Percentiles rank a stretch among this genome's conserved stretches.
These are phyloP conservation scores for Colletotrichum lentis DNA, from an alignment of 2,329 filamentous ascomycete genomes.

Conservation along the genomic window DNA sequence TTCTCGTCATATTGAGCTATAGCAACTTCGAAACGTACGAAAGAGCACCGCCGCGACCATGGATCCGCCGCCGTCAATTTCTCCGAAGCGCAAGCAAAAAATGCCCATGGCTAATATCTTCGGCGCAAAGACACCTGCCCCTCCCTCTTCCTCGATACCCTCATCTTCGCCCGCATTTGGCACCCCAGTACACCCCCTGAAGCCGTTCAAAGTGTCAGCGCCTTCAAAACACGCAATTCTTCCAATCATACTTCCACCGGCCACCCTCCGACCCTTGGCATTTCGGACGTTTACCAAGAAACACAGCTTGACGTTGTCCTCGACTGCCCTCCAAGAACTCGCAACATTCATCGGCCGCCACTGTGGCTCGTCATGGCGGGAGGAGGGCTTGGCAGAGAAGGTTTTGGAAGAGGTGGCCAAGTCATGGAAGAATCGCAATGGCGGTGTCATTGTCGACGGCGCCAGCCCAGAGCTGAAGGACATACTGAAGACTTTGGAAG, in stretches of 20 bases:
- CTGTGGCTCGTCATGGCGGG: constrained; percentile 95
- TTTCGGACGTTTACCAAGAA: constrained; percentile 98
- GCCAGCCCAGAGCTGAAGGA: constrained; percentile 76
- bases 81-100: constrained; percentile 42
- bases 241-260: constrained; percentile 86
- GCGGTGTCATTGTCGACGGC: constrained; percentile 91
- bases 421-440: constrained; percentile 89
- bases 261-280: constrained; percentile 86
- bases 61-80: constrained; percentile 44
- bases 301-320: constrained; percentile 90
- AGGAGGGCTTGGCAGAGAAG: constrained; percentile 90
- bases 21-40: constrained; percentile 7
- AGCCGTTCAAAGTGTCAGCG: constrained; percentile 64
- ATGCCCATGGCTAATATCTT: constrained; percentile 51
- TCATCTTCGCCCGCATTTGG: constrained; percentile 92
- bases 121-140: constrained; percentile 47
- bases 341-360: constrained; percentile 91
- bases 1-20: background rate
- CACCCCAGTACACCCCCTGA: constrained; percentile 82
- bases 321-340: constrained; percentile 82
- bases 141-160: constrained; percentile 70
- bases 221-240: constrained; percentile 69
- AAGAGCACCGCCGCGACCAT: constrained; percentile 40
- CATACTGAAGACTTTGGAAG: constrained; percentile 84
- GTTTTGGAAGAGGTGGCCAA: constrained; percentile 92